Evolutionary conservation across 768 basidiomycete species (phyloP), one percentile per base, ranked within the genome.

Genomic region (Rhodotorula sphaerocarpa): DNA sequence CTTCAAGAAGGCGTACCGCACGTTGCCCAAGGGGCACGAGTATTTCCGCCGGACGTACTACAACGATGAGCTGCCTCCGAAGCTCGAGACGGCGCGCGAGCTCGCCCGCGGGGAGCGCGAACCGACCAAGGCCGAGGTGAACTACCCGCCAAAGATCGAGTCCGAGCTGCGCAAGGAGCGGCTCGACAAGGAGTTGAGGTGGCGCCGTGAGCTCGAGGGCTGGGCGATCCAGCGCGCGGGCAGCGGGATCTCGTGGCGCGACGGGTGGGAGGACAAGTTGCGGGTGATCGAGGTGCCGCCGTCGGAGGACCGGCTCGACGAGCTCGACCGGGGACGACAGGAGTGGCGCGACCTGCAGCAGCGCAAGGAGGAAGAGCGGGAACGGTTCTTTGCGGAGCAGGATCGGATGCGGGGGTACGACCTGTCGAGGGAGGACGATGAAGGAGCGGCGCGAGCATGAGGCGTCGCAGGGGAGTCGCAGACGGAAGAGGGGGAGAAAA

Each of bases 121-220:
- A 70, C 83, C 85, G n/a, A 93, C 90, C 20, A 87, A 86, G 72
- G 87, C 86, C 62, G 93, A 96, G 75, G 44, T 30, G 7, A 79
- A 79, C 20, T 81, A 86, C 70, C 88, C 89, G 4, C 88, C 90
- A 6, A 84, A 83, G 33, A 90, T 86, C 2, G 90, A 96, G 76
- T 85, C 88, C 27, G 88, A 95, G 73, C 78, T 97, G 59, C 82
- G 86, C 48, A 85, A 85, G 43, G 90, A 96, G 76, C 79, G 93
- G 69, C 74, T 90, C 74, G 86, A 86, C 76, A 93, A 91, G 77
- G 93, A 97, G 77, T 74, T 83, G 69, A 79, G 83, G 70, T 97
- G 93, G 93, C 81, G 83, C 48, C 79, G 81, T 27, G 87, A 92
- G 70, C 76, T 86, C 57, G 79, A 79, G 54, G 91, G 88, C 5